phyloP scores from a whole-genome alignment of 1,284 basidiomycete genomes.

The Tremellales sp. region DNA sequence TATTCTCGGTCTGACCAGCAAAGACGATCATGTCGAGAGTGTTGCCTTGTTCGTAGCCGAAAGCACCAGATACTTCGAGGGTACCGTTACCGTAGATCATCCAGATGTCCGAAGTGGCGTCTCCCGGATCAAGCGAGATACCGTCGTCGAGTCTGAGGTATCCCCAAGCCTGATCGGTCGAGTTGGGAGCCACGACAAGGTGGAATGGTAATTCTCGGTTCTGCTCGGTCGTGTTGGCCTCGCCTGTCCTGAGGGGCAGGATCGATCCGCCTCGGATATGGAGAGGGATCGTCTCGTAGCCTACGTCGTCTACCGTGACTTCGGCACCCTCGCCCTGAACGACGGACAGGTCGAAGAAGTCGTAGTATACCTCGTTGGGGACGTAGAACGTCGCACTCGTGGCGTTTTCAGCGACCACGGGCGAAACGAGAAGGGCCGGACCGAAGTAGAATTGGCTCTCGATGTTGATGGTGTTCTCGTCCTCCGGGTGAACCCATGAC shows the following conservation, averaged over 20 bases:
- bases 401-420: slow-evolving; percentile 61
- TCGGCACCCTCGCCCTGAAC: slow-evolving; percentile 46
- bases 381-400: slow-evolving; percentile 51
- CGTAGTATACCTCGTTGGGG: slow-evolving; percentile 56
- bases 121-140: slow-evolving; percentile 53
- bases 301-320: slow-evolving; percentile 40
- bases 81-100: slow-evolving; percentile 52
- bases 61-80: slow-evolving; percentile 55
- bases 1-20: slow-evolving; percentile 13
- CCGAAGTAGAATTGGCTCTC: slow-evolving; percentile 69
- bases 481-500: slow-evolving; percentile 68
- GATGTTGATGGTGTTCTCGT: slow-evolving; percentile 61
- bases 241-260: slow-evolving; percentile 56
- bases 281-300: slow-evolving; percentile 61
- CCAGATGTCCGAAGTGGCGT: slow-evolving; percentile 50
- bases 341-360: slow-evolving; percentile 66
- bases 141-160: slow-evolving; percentile 63
- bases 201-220: slow-evolving; percentile 57
- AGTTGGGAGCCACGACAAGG: slow-evolving; percentile 56
- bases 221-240: slow-evolving; percentile 58
- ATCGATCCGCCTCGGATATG: slow-evolving; percentile 60
- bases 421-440: slow-evolving; percentile 63
- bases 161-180: slow-evolving; percentile 53
- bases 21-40: slow-evolving; percentile 18
- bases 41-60: slow-evolving; percentile 46